These are phyloP conservation scores for Hyaloperonospora brassicae DNA, from an alignment of 352 stramenopile genomes.

Conservation along the genomic window DNA sequence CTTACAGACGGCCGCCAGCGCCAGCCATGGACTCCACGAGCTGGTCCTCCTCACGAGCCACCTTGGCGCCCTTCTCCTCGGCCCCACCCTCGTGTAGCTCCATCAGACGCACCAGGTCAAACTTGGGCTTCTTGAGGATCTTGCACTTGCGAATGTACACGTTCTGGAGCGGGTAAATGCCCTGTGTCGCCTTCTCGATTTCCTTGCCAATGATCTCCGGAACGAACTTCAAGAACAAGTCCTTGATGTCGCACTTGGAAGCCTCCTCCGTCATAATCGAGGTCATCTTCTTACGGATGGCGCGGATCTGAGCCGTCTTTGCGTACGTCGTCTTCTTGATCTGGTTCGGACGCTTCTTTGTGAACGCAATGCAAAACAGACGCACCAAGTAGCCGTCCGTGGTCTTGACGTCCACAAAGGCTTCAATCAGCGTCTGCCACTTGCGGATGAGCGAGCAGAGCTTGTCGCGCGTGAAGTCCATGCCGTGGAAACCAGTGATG, in stretches of 20 bases:
- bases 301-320: conserved; percentile 93
- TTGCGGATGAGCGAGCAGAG: conserved; percentile 99
- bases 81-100: conserved; percentile 96
- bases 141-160: conserved; percentile 99
- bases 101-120: conserved; percentile 99
- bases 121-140: conserved; percentile 99
- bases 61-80: conserved; percentile 89
- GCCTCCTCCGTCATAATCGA: conserved; percentile 96
- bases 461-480: conserved; percentile 97
- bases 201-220: conserved; percentile 96
- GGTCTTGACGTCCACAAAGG: conserved; percentile 97
- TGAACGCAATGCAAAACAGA: conserved; percentile 99
- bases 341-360: conserved; percentile 98
- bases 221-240: conserved; percentile 99
- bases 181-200: conserved; percentile 95
- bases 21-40: conserved; percentile 83
- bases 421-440: conserved; percentile 99
- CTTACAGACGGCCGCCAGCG: conserved; percentile 86
- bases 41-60: conserved; percentile 82
- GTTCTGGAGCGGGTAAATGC: conserved; percentile 99
- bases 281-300: conserved; percentile 98
- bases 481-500: conserved; percentile 87
- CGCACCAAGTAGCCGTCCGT: conserved; percentile 99
- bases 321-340: conserved; percentile 99
- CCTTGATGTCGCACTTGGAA: conserved; percentile 98